phyloP scores from a whole-genome alignment of 805 yeast genomes.

The Ogataea saltuana region DNA sequence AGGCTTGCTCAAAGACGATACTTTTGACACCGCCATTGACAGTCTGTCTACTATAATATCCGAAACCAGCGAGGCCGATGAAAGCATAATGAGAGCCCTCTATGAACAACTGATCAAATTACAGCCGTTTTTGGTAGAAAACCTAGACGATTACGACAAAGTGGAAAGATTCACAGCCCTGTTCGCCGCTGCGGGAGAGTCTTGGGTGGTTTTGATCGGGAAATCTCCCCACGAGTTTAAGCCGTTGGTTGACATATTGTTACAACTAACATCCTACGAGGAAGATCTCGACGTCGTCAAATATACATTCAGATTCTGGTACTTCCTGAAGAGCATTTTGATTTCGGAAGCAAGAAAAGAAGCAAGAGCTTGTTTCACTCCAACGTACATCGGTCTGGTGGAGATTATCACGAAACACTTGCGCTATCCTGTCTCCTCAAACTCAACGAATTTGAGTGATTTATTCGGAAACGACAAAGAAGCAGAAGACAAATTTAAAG shows the following conservation, averaged over 20 bases:
- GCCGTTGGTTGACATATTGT: slow-evolving; percentile 70
- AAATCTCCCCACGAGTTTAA: slow-evolving; percentile 67
- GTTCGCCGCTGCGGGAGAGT: slow-evolving; percentile 90
- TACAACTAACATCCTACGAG: slow-evolving; percentile 69
- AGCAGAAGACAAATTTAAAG: slow-evolving; percentile 88
- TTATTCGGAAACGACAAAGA: slow-evolving; percentile 71
- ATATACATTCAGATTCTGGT: slow-evolving; percentile 94
- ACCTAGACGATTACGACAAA: slow-evolving; percentile 60
- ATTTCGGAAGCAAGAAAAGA: slow-evolving; percentile 57
- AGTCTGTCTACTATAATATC: slow-evolving; percentile 78
- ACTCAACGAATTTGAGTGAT: slow-evolving; percentile 40
- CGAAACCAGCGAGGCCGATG: slow-evolving; percentile 78
- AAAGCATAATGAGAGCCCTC: slow-evolving; percentile 56
- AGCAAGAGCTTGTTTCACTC: slow-evolving; percentile 51
- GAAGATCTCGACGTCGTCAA: slow-evolving; percentile 87
- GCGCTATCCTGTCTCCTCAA: slow-evolving; percentile 60
- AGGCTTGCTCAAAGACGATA: slow-evolving; percentile 55
- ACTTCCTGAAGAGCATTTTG: slow-evolving; percentile 70
- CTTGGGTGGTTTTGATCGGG: slow-evolving; percentile 89
- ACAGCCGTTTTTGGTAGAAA: slow-evolving; percentile 50
- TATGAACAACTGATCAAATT: slow-evolving; percentile 68
- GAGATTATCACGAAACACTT: slow-evolving; percentile 66
- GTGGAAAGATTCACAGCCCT: slow-evolving; percentile 72
- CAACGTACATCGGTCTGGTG: slow-evolving; percentile 59
- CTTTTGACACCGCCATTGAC: slow-evolving; percentile 84